A percentile compares a stretch with the other conserved stretches of the same genome.
Evolutionary conservation across 805 yeast genomes (phyloP).

Genomic region (Starmerella apicola): DNA sequence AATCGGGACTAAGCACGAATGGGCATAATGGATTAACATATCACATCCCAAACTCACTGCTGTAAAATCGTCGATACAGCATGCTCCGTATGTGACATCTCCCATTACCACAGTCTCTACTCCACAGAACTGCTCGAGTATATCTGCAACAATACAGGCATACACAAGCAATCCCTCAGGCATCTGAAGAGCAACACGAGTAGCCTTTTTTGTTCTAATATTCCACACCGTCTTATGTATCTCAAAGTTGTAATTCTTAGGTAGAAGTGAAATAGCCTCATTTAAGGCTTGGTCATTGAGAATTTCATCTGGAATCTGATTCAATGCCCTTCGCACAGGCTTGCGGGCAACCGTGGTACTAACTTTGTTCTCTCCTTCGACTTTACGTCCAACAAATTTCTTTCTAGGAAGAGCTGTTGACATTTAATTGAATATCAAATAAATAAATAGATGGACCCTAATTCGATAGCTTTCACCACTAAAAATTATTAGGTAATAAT

Average conservation of each 20-base stretch:
- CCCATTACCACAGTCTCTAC: slow-evolving; percentile 94
- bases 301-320: slow-evolving; percentile 83
- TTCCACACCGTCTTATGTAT: slow-evolving; percentile 95
- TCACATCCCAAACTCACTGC: slow-evolving; percentile 91
- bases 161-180: slow-evolving; percentile 91
- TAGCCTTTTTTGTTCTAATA: slow-evolving; percentile 58
- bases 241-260: slow-evolving; percentile 89
- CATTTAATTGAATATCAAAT: too few relatives aligned
- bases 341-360: slow-evolving; percentile 21
- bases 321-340: slow-evolving; percentile 37
- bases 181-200: slow-evolving; percentile 87
- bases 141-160: slow-evolving; percentile 80
- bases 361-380: slow-evolving; percentile 5
- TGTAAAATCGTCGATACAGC: slow-evolving; percentile 93
- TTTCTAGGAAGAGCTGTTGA: slow-evolving; percentile 27
- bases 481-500: too few relatives aligned
- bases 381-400: slow-evolving; percentile 49
- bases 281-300: slow-evolving; percentile 69
- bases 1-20: slow-evolving; percentile 90
- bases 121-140: slow-evolving; percentile 76
- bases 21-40: slow-evolving; percentile 91
- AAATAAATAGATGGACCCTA: background rate
- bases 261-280: slow-evolving; percentile 67
- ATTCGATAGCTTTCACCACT: slow-evolving; percentile 1
- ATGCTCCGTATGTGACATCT: slow-evolving; percentile 96